Evolutionary conservation across 805 yeast species (phyloP), one percentile per base, ranked within the genome.

Genomic region (Priceomyces fermenticarens): DNA sequence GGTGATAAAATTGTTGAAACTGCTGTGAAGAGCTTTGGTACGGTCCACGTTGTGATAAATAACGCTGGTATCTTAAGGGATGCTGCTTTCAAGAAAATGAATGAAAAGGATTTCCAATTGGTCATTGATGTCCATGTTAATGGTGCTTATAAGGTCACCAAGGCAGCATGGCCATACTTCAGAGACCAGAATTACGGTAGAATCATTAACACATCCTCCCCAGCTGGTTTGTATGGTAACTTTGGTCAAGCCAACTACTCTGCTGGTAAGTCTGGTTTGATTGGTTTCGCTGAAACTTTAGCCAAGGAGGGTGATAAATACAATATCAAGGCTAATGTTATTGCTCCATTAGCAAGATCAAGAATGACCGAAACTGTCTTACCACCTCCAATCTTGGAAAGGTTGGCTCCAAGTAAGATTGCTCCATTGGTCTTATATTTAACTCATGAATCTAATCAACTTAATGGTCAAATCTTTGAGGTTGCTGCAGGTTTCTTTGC

Each of bases 161-260:
- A 77, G 52, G 90, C 95, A 15, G 96, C 97, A 30, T 91, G 98
- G 98, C 89, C 91, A 7, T 74, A 85, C 59, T 79, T 91, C 72
- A 80, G 80, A 60, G 67, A 85, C 49, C 97, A 93, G 65, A 78
- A 80, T 46, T 91, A 73, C 58, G 99, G 99, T 49, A 77, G 98
- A 54, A 77, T 91, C 53, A 67, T 91, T 54, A 90, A 88, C 75
- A 90, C 97, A n/a, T 81, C 96, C 20, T 89, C 97, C 3, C 97
- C 98, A 3, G 98, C 98, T 28, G 99, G 99, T 15, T 74, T 91
- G 49, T 91, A 85, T 62, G 99, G 99, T 47, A 89, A 89, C 68
- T 91, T 90, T 67, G 99, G 99, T 37, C 99, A 91, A 69, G 80
- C 96, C 31, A 91, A 91, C 69, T 91, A 91, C 67, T 82, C 97